Evolutionary conservation across 306 rosid species (phyloP).

Genomic region (Potentilla sterilis): DNA sequence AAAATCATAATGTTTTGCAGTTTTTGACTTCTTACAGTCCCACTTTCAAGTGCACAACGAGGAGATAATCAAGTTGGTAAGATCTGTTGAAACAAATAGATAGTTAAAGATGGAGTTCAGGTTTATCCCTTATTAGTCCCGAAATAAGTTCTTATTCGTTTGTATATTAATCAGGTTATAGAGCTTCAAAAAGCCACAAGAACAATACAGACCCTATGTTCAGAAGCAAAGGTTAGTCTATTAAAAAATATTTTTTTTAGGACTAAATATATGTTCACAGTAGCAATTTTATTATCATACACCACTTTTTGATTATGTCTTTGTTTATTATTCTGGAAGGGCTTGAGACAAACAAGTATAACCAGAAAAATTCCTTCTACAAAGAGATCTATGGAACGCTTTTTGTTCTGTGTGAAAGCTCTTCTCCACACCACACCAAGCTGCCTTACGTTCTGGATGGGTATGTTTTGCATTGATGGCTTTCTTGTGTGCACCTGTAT

Average conservation of each 20-base stretch:
- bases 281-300: background rate
- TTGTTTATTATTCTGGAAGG: slow-evolving; percentile 18
- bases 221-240: slow-evolving; percentile 42
- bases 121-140: background rate
- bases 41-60: slow-evolving; percentile 29
- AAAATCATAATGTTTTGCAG: slow-evolving; percentile 18
- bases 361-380: slow-evolving; percentile 44
- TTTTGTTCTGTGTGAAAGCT: slow-evolving; percentile 40
- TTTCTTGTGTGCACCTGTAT: background rate
- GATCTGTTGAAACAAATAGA: slow-evolving; percentile 6
- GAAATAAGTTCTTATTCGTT: background rate
- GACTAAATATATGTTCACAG: background rate
- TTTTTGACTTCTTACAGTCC: slow-evolving; percentile 41
- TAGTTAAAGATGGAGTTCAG: background rate
- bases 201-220: slow-evolving; percentile 42
- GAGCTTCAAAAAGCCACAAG: slow-evolving; percentile 48
- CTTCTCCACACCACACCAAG: slow-evolving; percentile 37
- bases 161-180: slow-evolving; percentile 25
- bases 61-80: slow-evolving; percentile 36
- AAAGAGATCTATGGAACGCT: slow-evolving; percentile 46
- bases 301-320: background rate
- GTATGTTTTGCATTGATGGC: slow-evolving; percentile 15
- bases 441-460: slow-evolving; percentile 45
- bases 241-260: background rate
- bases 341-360: slow-evolving; percentile 36